Evolutionary conservation across 176 grass and related monocot genomes (phyloP), one percentile per base, ranked within the genome.

Genomic region (Rhynchospora tenuis): DNA sequence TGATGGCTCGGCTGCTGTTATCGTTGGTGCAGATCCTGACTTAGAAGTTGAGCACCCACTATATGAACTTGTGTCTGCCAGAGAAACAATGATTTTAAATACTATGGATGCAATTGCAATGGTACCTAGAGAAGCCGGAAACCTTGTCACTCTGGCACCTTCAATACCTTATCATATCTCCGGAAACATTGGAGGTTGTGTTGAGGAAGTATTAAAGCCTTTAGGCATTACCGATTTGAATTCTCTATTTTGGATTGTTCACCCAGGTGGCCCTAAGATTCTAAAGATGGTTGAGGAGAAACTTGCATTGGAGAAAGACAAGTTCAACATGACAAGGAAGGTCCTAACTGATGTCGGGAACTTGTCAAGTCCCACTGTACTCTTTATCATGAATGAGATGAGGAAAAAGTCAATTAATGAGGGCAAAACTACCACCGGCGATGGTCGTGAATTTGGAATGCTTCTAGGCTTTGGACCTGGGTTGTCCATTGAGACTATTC

Each of bases 401-500:
- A 43, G 91, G 5, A 84, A 65, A 4, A 71, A 80, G 1, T 88
- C 50, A 2, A 73, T 46, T 3, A 71, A 50, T 6, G 81, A 82
- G 26, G 78, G 61, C 8, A 57, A 59, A n/a, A 29, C 51, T 8
- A 81, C 48, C 1, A 65, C 55, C 7, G 73, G 84, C 17, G 73
- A 85, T 12, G 74, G 78, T n/a, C 15, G 85, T 19, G 81, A 88
- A 68, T 90, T 79, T 86, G 91, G 91, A n/a, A 78, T 86, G 16
- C 82, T 93, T 81, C 38, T 88, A 43, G 87, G 89, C 11, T 93
- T 89, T 77, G 91, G 91, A 28, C 89, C 91, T 0, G 91, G 91
- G 4, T 70, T 94, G 28, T 90, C 89, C 5, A 79, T 94, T 0
- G 91, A 94, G 62, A 86, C 85, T 1, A 81, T 94, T 9, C 86